Conservation (phyloP, 2,329 filamentous ascomycete species). For the Neopestalotiopsis rosae region DNA sequence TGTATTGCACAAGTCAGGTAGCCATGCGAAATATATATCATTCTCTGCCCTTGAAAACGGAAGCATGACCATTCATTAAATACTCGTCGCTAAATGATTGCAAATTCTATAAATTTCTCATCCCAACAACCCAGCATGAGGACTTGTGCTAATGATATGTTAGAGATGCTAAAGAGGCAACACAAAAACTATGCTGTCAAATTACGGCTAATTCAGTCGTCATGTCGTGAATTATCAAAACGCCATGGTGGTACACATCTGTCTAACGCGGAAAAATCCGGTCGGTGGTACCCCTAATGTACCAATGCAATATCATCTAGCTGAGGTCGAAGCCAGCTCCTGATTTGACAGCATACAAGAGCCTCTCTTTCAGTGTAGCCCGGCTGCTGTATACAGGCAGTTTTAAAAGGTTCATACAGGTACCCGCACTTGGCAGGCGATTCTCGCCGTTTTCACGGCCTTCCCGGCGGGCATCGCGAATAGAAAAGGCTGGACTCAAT, state of each 20-base stretch:
- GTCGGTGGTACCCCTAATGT: background rate
- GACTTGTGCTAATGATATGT: background rate
- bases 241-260: background rate
- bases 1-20: too few relatives aligned
- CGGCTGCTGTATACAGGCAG: conserved; percentile 76
- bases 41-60: too few relatives aligned
- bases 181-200: background rate
- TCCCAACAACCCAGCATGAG: conserved; percentile 6
- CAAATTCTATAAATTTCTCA: background rate
- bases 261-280: background rate
- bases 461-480: conserved; percentile 64
- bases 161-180: background rate
- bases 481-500: conserved; percentile 85
- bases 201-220: background rate
- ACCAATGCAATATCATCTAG: conserved; percentile 35
- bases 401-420: conserved; percentile 94
- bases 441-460: conserved; percentile 63
- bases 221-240: background rate
- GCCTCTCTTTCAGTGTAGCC: conserved; percentile 73
- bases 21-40: too few relatives aligned
- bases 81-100: too few relatives aligned
- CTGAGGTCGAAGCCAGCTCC: conserved; percentile 92
- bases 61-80: too few relatives aligned
- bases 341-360: conserved; percentile 87
- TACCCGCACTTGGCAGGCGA: conserved; percentile 89